These are phyloP conservation scores for Mycena indigotica DNA, from an alignment of 768 basidiomycete genomes.

Conservation along the genomic window DNA sequence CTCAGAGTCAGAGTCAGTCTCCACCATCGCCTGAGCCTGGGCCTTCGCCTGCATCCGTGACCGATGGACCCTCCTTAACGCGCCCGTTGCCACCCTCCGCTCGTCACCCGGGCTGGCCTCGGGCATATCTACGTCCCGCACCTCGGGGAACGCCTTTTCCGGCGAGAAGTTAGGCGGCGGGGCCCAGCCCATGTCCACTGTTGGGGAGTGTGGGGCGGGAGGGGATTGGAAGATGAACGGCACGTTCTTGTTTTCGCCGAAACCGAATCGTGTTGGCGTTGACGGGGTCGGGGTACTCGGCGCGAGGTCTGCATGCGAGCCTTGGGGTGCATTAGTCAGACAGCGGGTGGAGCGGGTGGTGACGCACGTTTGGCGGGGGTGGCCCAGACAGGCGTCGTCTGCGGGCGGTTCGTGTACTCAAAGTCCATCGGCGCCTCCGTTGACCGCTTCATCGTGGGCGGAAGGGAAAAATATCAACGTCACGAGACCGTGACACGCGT, in stretches of 20 bases:
- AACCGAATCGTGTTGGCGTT: constrained; percentile 54
- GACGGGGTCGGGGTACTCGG: no score
- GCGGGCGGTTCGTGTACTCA: constrained; percentile 74
- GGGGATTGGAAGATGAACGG: constrained; percentile 74
- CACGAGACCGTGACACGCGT: constrained; percentile 27
- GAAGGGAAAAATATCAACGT: constrained; percentile 38
- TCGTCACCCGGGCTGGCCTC: constrained; percentile 62
- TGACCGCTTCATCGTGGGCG: constrained; percentile 41
- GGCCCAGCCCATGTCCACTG: constrained; percentile 77
- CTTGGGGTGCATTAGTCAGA: constrained; percentile 27
- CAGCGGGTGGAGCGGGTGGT: constrained; percentile 4
- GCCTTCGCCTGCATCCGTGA: constrained; percentile 51
- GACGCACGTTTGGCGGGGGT: constrained; percentile 71
- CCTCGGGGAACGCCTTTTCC: constrained; percentile 61
- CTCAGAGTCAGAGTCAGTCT: constrained; percentile 39
- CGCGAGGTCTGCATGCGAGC: constrained; percentile 40
- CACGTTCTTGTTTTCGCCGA: constrained; percentile 65
- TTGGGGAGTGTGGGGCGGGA: constrained; percentile 42
- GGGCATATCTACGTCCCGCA: constrained; percentile 74
- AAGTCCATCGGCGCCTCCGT: constrained; percentile 90
- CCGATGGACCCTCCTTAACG: constrained; percentile 64
- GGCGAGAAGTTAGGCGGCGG: constrained; percentile 66
- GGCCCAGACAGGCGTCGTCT: constrained; percentile 64
- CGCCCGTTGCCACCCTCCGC: constrained; percentile 64
- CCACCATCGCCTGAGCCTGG: constrained; percentile 31